Evolutionary conservation across 2,329 filamentous ascomycete genomes (phyloP).

Genomic region (Boeremia exigua): DNA sequence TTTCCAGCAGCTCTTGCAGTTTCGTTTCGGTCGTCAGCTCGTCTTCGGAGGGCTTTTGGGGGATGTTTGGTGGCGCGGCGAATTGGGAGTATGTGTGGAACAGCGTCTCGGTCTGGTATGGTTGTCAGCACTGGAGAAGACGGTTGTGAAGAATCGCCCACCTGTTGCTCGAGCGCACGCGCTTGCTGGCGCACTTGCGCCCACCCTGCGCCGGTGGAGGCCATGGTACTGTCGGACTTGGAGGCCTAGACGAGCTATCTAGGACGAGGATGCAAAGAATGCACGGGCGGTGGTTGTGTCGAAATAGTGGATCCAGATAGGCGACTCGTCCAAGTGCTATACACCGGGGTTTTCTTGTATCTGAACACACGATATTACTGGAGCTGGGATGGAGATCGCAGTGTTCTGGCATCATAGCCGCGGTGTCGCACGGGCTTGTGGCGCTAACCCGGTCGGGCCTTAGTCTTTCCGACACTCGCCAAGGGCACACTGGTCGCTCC

Average conservation of each 20-base stretch:
- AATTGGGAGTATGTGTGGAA: constrained; percentile 92
- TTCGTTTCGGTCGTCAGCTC: constrained; percentile 80
- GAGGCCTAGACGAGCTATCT: background rate
- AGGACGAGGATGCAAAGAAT: background rate
- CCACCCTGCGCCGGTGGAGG: constrained; percentile 67
- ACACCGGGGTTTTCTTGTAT: background rate
- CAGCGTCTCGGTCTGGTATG: constrained; percentile 75
- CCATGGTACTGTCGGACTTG: constrained; percentile 33
- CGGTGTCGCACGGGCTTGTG: constrained; percentile 18
- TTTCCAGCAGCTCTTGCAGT: constrained; percentile 82
- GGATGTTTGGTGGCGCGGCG: constrained; percentile 77
- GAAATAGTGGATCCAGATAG: too few species aligned
- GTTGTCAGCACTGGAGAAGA: constrained; percentile 30
- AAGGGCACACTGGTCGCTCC: constrained; percentile 28
- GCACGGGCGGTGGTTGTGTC: too few species aligned
- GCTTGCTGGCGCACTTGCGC: constrained; percentile 93
- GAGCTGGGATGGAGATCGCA: background rate
- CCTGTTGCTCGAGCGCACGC: constrained; percentile 86
- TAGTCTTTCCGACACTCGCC: constrained; percentile 14
- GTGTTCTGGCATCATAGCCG: constrained; percentile 28
- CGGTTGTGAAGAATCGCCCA: constrained; percentile 49
- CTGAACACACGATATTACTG: background rate
- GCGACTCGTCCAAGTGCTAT: too few species aligned
- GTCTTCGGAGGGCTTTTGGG: constrained; percentile 82
- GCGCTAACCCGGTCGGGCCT: constrained; percentile 8